Conservation (phyloP, 345 rosid genomes). For the Aegle marmelos region DNA sequence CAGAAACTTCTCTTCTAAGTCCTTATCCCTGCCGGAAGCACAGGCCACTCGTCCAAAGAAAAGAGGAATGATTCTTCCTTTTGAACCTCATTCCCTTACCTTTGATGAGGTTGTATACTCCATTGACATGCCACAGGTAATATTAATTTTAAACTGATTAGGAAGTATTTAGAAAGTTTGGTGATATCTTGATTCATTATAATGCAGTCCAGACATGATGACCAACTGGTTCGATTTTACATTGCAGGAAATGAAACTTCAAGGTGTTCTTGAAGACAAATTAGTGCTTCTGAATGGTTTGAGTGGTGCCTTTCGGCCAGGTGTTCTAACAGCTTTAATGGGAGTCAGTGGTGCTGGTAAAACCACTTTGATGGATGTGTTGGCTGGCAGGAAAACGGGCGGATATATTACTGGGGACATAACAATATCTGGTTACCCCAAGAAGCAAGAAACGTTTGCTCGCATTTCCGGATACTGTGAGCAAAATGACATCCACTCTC, state of each 20-base stretch:
- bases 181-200: neutral
- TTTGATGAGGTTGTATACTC: conserved; percentile 43
- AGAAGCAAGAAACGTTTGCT: conserved; percentile 56
- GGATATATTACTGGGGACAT: conserved; percentile 48
- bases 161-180: neutral
- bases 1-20: conserved; percentile 23
- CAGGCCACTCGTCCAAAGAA: conserved; percentile 17
- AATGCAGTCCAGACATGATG: neutral
- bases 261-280: conserved; percentile 36
- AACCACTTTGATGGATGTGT: conserved; percentile 54
- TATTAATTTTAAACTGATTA: neutral
- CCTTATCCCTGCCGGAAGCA: conserved; percentile 14
- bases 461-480: conserved; percentile 52
- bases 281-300: conserved; percentile 45
- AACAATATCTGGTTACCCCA: conserved; percentile 45
- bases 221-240: neutral
- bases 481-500: conserved; percentile 60
- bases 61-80: conserved; percentile 61
- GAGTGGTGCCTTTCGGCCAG: conserved; percentile 51
- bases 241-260: conserved; percentile 44
- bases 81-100: conserved; percentile 44
- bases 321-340: conserved; percentile 56
- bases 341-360: conserved; percentile 59
- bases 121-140: conserved; percentile 55
- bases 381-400: conserved; percentile 54